These are phyloP conservation scores for Hygrophila difformis DNA, from an alignment of 257 asterid species.

Conservation along the genomic window DNA sequence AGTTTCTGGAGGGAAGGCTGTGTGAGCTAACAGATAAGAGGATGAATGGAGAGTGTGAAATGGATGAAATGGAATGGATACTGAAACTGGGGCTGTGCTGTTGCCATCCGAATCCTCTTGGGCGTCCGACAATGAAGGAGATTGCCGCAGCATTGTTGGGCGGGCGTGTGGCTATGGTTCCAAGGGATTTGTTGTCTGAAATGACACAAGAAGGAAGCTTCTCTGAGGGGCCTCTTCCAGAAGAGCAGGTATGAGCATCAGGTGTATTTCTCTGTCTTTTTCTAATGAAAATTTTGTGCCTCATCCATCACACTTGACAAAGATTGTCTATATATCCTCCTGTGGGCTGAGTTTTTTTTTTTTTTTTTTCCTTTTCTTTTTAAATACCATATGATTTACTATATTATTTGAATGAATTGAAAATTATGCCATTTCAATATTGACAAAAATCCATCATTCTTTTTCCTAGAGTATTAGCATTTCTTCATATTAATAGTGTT, in stretches of 20 bases:
- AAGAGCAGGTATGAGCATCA: slow-evolving; percentile 32
- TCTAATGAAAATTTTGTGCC: too few species aligned
- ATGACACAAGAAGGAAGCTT: slow-evolving; percentile 16
- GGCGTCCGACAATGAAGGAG: slow-evolving; percentile 72
- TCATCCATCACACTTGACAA: too few species aligned
- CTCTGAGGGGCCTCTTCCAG: slow-evolving; percentile 10
- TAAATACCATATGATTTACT: too few species aligned
- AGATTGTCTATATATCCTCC: too few species aligned
- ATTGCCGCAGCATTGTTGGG: slow-evolving; percentile 56
- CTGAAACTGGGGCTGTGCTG: slow-evolving; percentile 71
- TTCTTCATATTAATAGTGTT: too few species aligned
- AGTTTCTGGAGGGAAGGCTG: slow-evolving; percentile 43
- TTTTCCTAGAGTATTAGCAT: too few species aligned
- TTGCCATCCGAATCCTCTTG: slow-evolving; percentile 72
- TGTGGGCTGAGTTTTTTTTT: too few species aligned
- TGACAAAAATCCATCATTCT: too few species aligned
- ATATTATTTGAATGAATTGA: too few species aligned
- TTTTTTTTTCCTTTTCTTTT: too few species aligned
- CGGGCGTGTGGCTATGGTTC: slow-evolving; percentile 35
- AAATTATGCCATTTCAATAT: too few species aligned
- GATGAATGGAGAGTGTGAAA: slow-evolving; percentile 47
- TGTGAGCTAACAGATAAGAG: slow-evolving; percentile 53
- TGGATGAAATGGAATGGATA: slow-evolving; percentile 60
- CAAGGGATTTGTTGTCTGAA: slow-evolving; percentile 38
- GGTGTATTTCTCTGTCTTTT: background rate